Base-by-base conservation (phyloP, 2,329 filamentous ascomycete species). In the Rhexocercosporidium sp. region DNA sequence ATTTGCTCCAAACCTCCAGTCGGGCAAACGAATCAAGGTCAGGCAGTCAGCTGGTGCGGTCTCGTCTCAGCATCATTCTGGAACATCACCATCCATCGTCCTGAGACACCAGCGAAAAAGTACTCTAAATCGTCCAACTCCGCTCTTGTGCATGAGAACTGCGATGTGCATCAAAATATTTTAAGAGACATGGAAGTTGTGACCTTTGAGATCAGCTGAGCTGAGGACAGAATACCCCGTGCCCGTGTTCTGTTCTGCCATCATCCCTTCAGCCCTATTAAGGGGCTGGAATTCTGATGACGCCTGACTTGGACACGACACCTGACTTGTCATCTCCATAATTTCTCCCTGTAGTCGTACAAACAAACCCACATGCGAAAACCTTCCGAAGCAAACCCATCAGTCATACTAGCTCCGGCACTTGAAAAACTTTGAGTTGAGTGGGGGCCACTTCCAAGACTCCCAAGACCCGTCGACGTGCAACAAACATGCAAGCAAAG, bases 141-240 rank as follows among this genome's bases (percentile, higher is more conserved):
- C 64, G 59, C 64, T 65, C 59, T 54, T 57, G 22, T 65, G 64
- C 64, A 65, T 44, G 27, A 53, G 29, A 37, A 18, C 1, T 65
- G 64, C 64, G 64, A 65, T 54, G 25, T 54, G 60, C 60, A 62
- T 29, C 60, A 62, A 31, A 54, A 31, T 5, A 25, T 51, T 51
- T 37, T 25, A n/a, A 37, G 9, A 34, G 20, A 44, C 31, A 53
- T 27, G 46, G 31, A 51, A 62, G 49, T 25, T 37, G 53, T 39
- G 53, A 56, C 31, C 22, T 37, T 39, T 18, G 18, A 25, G n/a
- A 39, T 56, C 53, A 56, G 53, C 53, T 39, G 53, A 37, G 53
- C 53, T 37, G 31, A 27, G 53, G 53, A 37, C 53, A 37, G 29
- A 20, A 39, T 37, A 20, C 18, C 18, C n/a, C n/a, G 34, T 37